These are phyloP conservation scores for Chimonanthus praecox DNA, from an alignment of 164 flowering plant genomes.

Conservation along the genomic window DNA sequence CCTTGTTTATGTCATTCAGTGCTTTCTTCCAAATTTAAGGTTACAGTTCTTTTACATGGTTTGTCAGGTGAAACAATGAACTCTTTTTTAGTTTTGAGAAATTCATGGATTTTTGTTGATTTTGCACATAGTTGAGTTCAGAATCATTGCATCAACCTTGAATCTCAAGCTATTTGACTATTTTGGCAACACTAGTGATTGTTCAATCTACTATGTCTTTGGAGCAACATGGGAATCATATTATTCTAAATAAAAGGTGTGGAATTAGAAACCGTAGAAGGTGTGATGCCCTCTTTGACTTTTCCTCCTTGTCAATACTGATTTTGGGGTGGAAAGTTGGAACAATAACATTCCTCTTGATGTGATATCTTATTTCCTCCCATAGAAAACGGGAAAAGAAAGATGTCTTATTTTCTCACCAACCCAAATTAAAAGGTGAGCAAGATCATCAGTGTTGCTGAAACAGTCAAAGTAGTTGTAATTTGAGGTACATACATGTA, in stretches of 20 bases:
- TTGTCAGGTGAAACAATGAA: conserved; percentile 48
- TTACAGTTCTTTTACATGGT: conserved; percentile 67
- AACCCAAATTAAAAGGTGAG: background rate
- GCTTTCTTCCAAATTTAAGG: conserved; percentile 77
- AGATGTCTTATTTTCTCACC: background rate
- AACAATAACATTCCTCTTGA: background rate
- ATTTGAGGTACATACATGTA: background rate
- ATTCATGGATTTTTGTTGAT: conserved; percentile 2
- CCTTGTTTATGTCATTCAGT: conserved; percentile 78
- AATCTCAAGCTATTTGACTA: background rate
- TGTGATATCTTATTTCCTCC: background rate
- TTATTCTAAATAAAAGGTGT: too few species aligned
- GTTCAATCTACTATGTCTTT: background rate
- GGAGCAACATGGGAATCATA: background rate
- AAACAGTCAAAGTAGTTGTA: background rate
- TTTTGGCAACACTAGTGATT: background rate
- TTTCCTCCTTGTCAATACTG: background rate
- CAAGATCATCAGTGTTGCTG: background rate
- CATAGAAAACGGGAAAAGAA: background rate
- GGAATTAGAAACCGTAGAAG: background rate
- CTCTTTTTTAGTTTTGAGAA: background rate
- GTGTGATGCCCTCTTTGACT: background rate
- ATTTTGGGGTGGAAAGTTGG: background rate
- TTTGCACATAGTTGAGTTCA: background rate
- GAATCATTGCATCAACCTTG: background rate